Evolutionary conservation across 805 yeast genomes (phyloP).

Genomic region (Zygosaccharomyces siamensis): DNA sequence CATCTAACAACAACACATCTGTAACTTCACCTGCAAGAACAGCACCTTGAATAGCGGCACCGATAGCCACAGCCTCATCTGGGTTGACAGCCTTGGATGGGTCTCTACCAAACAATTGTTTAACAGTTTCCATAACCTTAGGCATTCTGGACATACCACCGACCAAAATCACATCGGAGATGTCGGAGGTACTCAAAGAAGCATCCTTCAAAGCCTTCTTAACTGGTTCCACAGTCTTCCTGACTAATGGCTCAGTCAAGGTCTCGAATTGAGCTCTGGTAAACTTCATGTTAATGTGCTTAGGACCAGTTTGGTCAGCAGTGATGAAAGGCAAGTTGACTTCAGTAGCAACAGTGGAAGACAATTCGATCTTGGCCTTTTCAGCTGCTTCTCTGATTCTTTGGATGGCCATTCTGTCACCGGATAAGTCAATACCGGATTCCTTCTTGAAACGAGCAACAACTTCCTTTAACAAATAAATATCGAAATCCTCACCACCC

Average conservation of each 20-base stretch:
- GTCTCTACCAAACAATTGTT: constrained; percentile 67
- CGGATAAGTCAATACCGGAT: constrained; percentile 53
- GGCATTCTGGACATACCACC: constrained; percentile 95
- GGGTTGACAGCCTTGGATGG: constrained; percentile 94
- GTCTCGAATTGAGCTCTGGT: constrained; percentile 70
- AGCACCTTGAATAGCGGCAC: constrained; percentile 98
- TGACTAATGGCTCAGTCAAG: constrained; percentile 62
- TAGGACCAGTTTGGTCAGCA: constrained; percentile 72
- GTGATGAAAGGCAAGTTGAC: constrained; percentile 74
- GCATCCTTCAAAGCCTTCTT: constrained; percentile 76
- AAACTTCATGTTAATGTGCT: constrained; percentile 60
- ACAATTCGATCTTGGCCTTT: constrained; percentile 71
- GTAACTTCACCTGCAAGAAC: constrained; percentile 92
- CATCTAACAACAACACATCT: constrained; percentile 85
- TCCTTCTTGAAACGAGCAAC: constrained; percentile 75
- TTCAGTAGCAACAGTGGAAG: constrained; percentile 63
- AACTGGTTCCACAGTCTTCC: constrained; percentile 71
- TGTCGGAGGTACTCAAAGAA: constrained; percentile 56
- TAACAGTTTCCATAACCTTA: constrained; percentile 65
- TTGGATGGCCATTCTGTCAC: constrained; percentile 64
- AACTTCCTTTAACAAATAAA: constrained; percentile 77
- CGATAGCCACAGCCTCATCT: constrained; percentile 89
- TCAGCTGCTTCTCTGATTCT: constrained; percentile 84
- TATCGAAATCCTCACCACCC: constrained; percentile 89
- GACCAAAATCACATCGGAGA: constrained; percentile 72